Evolutionary conservation across 2,329 filamentous ascomycete genomes (phyloP).

Genomic region (Epicoccum nigrum): DNA sequence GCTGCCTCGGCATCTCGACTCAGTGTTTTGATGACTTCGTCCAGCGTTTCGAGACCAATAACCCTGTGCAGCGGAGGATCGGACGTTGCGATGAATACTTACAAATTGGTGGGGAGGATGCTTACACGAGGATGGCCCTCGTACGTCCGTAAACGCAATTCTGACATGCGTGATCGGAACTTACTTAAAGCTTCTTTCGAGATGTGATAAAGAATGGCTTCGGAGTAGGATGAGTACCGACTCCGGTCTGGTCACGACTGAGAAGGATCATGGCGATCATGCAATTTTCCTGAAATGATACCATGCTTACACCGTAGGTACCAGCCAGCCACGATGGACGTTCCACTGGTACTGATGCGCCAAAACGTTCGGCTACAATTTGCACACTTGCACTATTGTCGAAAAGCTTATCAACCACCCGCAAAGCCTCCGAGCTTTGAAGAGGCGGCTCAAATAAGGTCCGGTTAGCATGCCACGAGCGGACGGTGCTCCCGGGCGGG

Average conservation of each 20-base stretch:
- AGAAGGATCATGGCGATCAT: not conserved
- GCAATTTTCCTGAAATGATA: not conserved
- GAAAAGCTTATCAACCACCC: slow-evolving; percentile 8
- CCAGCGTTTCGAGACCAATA: slow-evolving; percentile 2
- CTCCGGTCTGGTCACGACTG: not conserved
- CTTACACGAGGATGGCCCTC: not conserved
- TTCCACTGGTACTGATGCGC: not conserved
- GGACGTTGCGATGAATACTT: not conserved
- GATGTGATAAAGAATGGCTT: not conserved
- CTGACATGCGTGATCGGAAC: not conserved
- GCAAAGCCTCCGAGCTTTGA: slow-evolving; percentile 6
- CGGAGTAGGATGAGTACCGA: slow-evolving; percentile 4
- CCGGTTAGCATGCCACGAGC: slow-evolving; percentile 13
- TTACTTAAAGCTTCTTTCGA: not conserved
- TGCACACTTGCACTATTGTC: not conserved
- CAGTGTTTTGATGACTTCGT: not conserved
- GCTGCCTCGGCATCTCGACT: slow-evolving; percentile 14
- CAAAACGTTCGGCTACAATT: too few relatives aligned
- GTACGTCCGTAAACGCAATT: not conserved
- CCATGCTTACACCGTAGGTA: too few relatives aligned
- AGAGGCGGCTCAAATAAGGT: slow-evolving; percentile 17
- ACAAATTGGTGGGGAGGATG: not conserved
- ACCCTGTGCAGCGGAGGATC: slow-evolving; percentile 3
- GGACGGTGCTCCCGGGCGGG: slow-evolving; percentile 27
- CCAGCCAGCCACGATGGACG: not conserved